phyloP scores from a whole-genome alignment of 1,139 yeast genomes.

The Sugiyamaella pinicola region DNA sequence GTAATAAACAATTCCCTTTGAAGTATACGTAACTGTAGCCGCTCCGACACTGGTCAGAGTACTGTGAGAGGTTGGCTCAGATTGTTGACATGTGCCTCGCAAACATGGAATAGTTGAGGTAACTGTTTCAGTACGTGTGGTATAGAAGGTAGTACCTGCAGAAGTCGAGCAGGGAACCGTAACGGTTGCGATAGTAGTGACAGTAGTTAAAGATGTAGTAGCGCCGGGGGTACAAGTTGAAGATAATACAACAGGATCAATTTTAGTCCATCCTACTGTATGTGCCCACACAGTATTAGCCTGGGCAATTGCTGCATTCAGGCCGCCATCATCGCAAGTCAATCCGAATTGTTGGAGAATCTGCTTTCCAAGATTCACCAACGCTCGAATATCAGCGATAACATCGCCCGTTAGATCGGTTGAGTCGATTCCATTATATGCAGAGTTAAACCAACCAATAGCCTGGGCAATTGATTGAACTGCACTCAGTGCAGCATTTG shows the following conservation, averaged over 20 bases:
- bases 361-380: conserved; percentile 15
- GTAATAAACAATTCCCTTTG: conserved; percentile 1
- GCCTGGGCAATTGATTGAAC: conserved; percentile 9
- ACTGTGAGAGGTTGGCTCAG: background rate
- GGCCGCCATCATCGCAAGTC: conserved; percentile 12
- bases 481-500: conserved; percentile 13
- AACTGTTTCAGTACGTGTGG: conserved; percentile 12
- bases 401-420: background rate
- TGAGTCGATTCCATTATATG: background rate
- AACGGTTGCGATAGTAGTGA: conserved; percentile 1
- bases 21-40: background rate
- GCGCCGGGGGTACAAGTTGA: conserved; percentile 2
- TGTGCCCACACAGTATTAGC: conserved; percentile 15
- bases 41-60: conserved; percentile 3
- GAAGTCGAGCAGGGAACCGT: conserved; percentile 20
- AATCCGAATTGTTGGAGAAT: conserved; percentile 6
- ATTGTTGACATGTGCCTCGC: background rate
- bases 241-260: conserved; percentile 6
- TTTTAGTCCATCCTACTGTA: background rate
- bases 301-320: conserved; percentile 14
- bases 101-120: conserved; percentile 14
- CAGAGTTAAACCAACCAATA: conserved; percentile 1
- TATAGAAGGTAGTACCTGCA: conserved; percentile 8
- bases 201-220: conserved; percentile 5
- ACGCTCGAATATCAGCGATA: conserved; percentile 3